Evolutionary conservation across 805 yeast genomes (phyloP).

Genomic region (Wickerhamiella parazyma): DNA sequence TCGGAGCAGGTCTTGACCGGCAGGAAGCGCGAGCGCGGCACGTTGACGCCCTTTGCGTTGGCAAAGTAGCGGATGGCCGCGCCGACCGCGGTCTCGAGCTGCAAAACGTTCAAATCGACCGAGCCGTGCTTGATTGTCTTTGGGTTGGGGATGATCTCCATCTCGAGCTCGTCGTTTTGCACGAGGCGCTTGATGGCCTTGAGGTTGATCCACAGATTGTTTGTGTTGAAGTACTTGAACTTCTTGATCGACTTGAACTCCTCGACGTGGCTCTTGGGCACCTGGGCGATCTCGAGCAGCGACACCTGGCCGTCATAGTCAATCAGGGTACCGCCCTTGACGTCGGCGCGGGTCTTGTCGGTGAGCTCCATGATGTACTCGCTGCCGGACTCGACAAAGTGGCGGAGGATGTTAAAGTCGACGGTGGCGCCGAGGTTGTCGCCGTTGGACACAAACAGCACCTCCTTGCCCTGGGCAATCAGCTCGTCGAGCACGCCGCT

Average conservation of each 20-base stretch:
- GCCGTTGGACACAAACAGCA: slow-evolving; percentile 91
- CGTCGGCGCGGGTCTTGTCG: slow-evolving; percentile 97
- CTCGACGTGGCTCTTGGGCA: slow-evolving; percentile 95
- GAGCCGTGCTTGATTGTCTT: slow-evolving; percentile 71
- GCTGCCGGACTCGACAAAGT: slow-evolving; percentile 81
- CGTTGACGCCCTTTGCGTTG: slow-evolving; percentile 95
- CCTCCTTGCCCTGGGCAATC: slow-evolving; percentile 85
- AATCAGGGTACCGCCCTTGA: slow-evolving; percentile 97
- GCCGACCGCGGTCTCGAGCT: slow-evolving; percentile 97
- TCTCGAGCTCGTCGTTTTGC: slow-evolving; percentile 63
- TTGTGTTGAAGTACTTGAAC: slow-evolving; percentile 95
- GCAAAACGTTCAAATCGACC: slow-evolving; percentile 71
- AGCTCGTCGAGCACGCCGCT: slow-evolving; percentile 87
- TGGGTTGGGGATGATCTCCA: slow-evolving; percentile 92
- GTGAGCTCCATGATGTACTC: slow-evolving; percentile 98
- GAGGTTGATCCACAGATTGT: slow-evolving; percentile 93
- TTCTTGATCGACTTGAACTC: slow-evolving; percentile 96
- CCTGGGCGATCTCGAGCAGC: slow-evolving; percentile 93
- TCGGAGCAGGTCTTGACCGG: slow-evolving; percentile 98
- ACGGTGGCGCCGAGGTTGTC: slow-evolving; percentile 98
- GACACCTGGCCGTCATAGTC: slow-evolving; percentile 91
- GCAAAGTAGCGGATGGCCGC: slow-evolving; percentile 95
- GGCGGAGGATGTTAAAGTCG: slow-evolving; percentile 75
- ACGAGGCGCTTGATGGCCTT: slow-evolving; percentile 87
- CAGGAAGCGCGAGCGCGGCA: slow-evolving; percentile 93